Base-by-base conservation (phyloP, 768 basidiomycete species). In the Tricholoma saponaceum region DNA sequence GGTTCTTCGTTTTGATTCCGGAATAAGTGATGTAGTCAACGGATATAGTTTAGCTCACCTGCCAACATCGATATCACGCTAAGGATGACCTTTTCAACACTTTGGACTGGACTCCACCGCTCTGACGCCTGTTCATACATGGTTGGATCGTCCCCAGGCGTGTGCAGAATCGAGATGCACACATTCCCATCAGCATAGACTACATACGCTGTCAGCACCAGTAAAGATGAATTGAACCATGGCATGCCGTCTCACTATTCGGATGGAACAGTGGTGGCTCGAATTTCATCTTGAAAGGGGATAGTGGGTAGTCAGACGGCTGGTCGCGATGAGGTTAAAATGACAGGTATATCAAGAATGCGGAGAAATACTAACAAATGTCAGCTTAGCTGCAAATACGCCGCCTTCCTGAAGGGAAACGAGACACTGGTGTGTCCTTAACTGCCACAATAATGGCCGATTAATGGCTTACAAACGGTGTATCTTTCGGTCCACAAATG, bases 281-380 rank as follows among this genome's bases (percentile, higher is more conserved):
- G 66, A 99, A 99, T 67, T 84, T 93, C 97, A 99, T 98, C 77
- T 95, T 98, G 86, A 98, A 98, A 18, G 97, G 97, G 53, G 92
- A 96, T 66, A 99, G 76, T 30, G 97, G 97, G 74, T 99, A 99
- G 69, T 99, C 97, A 37, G 81, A 69, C 0, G 95, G 95, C 93
- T 94, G 58, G 7, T 28, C 5, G 16, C 13, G n/a, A n/a, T n/a
- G n/a, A 41, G 41, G 43, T 43, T 26, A 22, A 39, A 14, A 52
- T 52, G 33, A 55, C 54, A 43, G 30, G 52, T 33, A 1, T 28
- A 51, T 16, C 33, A n/a, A 26, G 30, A 52, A 60, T 28, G 13
- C 43, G 8, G 25, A 51, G 20, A 41, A 44, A 55, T 28, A 83
- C 92, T 67, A 72, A 94, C 94, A 72, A 99, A 99, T 35, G 87